phyloP scores from a whole-genome alignment of 106 monocot genomes.

The Platanthera zijinensis region DNA sequence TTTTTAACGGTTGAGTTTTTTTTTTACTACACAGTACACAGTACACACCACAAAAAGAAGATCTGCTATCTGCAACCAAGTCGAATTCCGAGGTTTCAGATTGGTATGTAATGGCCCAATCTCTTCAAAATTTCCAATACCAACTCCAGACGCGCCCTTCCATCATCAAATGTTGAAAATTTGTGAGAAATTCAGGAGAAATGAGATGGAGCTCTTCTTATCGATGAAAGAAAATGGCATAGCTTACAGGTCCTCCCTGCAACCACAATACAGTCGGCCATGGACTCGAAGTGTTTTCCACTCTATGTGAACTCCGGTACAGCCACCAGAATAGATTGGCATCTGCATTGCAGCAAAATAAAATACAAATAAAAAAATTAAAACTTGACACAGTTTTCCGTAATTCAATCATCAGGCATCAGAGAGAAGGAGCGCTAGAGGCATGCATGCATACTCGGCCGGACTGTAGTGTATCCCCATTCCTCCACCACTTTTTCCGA shows the following conservation, averaged over 20 bases:
- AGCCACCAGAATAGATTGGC: constrained; percentile 98
- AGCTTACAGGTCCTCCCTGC: constrained; percentile 82
- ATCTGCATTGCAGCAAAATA: constrained; percentile 34
- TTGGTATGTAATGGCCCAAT: constrained; percentile 67
- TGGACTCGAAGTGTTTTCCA: constrained; percentile 41
- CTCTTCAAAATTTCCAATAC: constrained; percentile 77
- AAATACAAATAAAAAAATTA: too few species aligned
- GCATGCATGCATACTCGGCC: constrained; percentile 55
- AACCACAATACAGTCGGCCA: constrained; percentile 93
- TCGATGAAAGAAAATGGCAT: background rate
- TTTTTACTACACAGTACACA: too few species aligned
- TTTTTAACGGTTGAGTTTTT: too few species aligned
- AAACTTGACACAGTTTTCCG: background rate
- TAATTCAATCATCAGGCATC: background rate
- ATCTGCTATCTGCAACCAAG: constrained; percentile 83
- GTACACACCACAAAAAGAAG: constrained; percentile 78
- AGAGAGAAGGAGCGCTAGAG: too few species aligned
- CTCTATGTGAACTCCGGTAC: constrained; percentile 63
- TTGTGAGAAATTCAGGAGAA: background rate
- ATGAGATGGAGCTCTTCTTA: background rate
- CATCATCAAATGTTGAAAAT: background rate
- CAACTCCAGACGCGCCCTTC: constrained; percentile 78
- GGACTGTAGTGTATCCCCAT: constrained; percentile 92
- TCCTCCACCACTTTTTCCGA: constrained; percentile 57
- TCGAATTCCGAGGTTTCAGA: constrained; percentile 72